These are phyloP conservation scores for Cryoendolithus antarcticus DNA, from an alignment of 2,329 filamentous ascomycete genomes.

Conservation along the genomic window DNA sequence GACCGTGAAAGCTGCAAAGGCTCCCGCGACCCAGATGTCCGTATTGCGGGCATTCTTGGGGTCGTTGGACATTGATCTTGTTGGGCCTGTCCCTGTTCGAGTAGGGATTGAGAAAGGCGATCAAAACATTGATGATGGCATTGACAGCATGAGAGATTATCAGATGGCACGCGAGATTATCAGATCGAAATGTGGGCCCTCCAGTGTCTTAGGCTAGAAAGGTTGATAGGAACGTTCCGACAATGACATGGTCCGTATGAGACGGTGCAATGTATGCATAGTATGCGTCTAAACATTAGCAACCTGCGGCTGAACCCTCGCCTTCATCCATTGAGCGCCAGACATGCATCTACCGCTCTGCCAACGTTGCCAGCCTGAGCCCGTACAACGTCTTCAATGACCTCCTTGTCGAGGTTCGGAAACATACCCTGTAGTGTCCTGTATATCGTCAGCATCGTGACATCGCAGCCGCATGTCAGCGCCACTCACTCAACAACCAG, in stretches of 20 bases:
- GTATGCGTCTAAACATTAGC: too few species aligned
- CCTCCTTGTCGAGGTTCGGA: slow-evolving; percentile 80
- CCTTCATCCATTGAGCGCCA: slow-evolving; percentile 24
- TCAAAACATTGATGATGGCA: too few species aligned
- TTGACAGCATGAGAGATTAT: too few species aligned
- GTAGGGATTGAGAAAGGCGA: too few species aligned
- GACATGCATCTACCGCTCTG: slow-evolving; percentile 36
- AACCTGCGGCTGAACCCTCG: too few species aligned
- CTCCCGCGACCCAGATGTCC: slow-evolving; percentile 47
- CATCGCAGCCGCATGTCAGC: not conserved
- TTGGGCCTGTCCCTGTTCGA: too few species aligned
- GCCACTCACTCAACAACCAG: slow-evolving; percentile 65
- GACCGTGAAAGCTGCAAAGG: slow-evolving; percentile 72
- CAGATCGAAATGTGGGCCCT: too few species aligned
- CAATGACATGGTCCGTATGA: too few species aligned
- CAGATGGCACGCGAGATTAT: too few species aligned
- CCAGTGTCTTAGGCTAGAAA: too few species aligned
- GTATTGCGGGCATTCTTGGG: slow-evolving; percentile 16
- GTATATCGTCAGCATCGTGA: not conserved
- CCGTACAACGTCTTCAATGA: slow-evolving; percentile 93
- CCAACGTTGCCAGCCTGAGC: slow-evolving; percentile 70
- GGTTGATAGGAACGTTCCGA: too few species aligned
- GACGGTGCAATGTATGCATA: too few species aligned
- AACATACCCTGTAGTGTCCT: slow-evolving; percentile 89
- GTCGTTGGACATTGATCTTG: slow-evolving; percentile 16